phyloP scores from a whole-genome alignment of 305 asterid species.

The Fraxinus nigra region DNA sequence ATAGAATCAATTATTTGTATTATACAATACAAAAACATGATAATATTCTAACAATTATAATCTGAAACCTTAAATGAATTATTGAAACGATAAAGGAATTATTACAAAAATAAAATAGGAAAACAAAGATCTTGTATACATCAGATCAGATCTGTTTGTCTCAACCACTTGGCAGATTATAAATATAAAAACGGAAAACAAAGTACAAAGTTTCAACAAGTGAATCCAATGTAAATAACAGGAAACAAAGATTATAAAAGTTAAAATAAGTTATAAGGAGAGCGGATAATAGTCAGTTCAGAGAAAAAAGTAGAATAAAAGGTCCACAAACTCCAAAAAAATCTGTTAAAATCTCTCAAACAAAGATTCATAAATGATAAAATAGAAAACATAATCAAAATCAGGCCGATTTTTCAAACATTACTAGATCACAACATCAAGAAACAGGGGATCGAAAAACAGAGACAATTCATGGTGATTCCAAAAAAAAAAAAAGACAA shows the following conservation, averaged over 20 bases:
- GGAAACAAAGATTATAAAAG: neutral
- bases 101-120: neutral
- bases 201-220: neutral
- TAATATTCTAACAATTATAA: no score
- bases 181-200: neutral
- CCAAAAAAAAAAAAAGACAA: neutral
- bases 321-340: neutral
- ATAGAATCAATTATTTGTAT: neutral
- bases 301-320: neutral
- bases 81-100: neutral
- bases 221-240: neutral
- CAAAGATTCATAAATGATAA: neutral
- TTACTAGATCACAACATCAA: neutral
- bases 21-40: neutral
- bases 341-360: neutral
- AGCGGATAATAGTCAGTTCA: neutral
- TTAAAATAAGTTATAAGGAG: neutral
- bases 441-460: neutral
- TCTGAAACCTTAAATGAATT: neutral
- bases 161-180: neutral
- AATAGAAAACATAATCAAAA: neutral
- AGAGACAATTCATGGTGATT: neutral
- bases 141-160: neutral
- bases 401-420: neutral
- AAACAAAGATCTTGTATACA: neutral